phyloP scores from a whole-genome alignment of 179 eudicot genomes.

The Vitellaria paradoxa region DNA sequence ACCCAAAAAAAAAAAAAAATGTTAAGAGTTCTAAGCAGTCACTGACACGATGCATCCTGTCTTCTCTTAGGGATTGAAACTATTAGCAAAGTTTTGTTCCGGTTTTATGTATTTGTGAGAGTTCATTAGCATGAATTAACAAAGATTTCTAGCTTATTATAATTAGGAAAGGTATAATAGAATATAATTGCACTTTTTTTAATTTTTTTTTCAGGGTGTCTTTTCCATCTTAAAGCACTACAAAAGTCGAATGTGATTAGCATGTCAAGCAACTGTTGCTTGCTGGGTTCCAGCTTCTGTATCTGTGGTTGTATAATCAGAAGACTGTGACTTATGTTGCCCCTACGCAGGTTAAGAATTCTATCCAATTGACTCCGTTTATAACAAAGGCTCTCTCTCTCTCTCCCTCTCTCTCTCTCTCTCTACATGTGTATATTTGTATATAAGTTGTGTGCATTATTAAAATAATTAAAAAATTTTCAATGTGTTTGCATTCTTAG shows the following conservation, averaged over 20 bases:
- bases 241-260: constrained; percentile 25
- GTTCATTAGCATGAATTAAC: neutral
- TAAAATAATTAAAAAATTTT: neutral
- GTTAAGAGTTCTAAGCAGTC: neutral
- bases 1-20: too few relatives aligned
- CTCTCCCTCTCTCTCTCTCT: neutral
- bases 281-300: constrained; percentile 23
- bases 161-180: neutral
- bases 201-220: neutral
- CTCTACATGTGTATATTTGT: neutral
- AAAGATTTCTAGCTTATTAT: neutral
- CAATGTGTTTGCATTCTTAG: neutral
- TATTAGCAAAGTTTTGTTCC: too few relatives aligned
- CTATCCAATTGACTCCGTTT: neutral
- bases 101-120: neutral
- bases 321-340: constrained; percentile 21
- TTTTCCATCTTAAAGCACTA: constrained; percentile 1
- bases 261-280: constrained; percentile 28
- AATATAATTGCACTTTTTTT: neutral
- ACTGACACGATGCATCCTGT: too few relatives aligned
- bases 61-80: too few relatives aligned
- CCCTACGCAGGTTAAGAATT: constrained; percentile 42
- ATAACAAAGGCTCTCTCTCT: neutral
- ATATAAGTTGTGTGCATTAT: neutral
- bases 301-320: constrained; percentile 12